phyloP scores from a whole-genome alignment of 495 filamentous ascomycete species.

The Penicillium goetzii region DNA sequence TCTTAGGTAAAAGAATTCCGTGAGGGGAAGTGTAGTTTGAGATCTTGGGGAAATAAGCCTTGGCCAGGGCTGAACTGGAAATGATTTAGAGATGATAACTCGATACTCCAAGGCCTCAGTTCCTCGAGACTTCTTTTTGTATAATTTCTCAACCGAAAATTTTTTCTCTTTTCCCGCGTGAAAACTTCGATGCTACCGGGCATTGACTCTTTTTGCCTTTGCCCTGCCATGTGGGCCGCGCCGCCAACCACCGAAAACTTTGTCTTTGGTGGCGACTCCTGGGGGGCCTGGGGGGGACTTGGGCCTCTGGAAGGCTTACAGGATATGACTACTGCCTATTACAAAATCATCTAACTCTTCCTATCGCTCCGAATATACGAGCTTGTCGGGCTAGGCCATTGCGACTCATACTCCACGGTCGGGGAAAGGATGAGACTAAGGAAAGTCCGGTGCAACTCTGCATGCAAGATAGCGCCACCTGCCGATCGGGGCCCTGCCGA shows the following conservation, averaged over 20 bases:
- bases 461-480: slow-evolving; percentile 11
- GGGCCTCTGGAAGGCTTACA: neutral
- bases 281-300: neutral
- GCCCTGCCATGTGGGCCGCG: slow-evolving; percentile 13
- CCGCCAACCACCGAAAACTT: slow-evolving; percentile 5
- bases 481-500: slow-evolving; percentile 14
- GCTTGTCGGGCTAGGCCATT: neutral
- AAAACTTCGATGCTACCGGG: slow-evolving; percentile 3
- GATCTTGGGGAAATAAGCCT: slow-evolving; percentile 5
- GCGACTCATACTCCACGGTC: neutral
- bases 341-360: neutral
- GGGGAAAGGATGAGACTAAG: neutral
- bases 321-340: neutral
- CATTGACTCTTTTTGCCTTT: neutral
- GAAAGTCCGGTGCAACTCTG: slow-evolving; percentile 10
- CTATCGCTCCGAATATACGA: neutral
- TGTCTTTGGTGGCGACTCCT: slow-evolving; percentile 3
- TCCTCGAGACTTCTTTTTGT: neutral
- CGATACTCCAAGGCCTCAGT: neutral
- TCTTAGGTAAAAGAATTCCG: slow-evolving; percentile 10
- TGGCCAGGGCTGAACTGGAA: neutral
- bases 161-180: neutral
- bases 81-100: too few species aligned
- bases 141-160: neutral
- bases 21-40: neutral